phyloP scores from a whole-genome alignment of 495 filamentous ascomycete genomes.

The Evernia prunastri region DNA sequence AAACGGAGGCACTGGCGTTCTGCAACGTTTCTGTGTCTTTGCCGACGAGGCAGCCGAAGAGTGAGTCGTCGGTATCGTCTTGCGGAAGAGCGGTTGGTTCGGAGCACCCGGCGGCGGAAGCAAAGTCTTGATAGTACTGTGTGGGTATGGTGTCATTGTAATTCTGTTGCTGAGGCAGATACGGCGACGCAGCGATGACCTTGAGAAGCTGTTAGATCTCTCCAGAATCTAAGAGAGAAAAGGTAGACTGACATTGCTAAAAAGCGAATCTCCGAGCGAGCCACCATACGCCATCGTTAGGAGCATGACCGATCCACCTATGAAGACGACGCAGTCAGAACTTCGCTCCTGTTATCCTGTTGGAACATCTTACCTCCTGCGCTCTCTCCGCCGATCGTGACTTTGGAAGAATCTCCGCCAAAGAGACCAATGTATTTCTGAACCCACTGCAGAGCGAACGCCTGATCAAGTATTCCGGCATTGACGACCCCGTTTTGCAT shows the following conservation, averaged over 20 bases:
- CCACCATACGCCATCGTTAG: slow-evolving; percentile 49
- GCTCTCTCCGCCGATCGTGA: slow-evolving; percentile 49
- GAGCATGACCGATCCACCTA: slow-evolving; percentile 44
- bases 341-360: too few relatives aligned
- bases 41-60: slow-evolving; percentile 50
- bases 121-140: slow-evolving; percentile 51
- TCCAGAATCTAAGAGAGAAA: background rate
- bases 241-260: slow-evolving; percentile 32
- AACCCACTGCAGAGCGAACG: slow-evolving; percentile 48
- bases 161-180: slow-evolving; percentile 42
- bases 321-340: too few relatives aligned
- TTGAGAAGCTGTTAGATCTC: background rate
- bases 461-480: slow-evolving; percentile 44
- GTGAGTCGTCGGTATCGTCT: slow-evolving; percentile 30
- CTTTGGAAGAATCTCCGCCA: slow-evolving; percentile 44
- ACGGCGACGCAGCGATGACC: slow-evolving; percentile 46
- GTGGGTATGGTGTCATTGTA: slow-evolving; percentile 47
- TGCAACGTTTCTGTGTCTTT: slow-evolving; percentile 47
- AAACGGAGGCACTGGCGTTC: slow-evolving; percentile 48
- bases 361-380: too few relatives aligned
- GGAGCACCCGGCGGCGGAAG: slow-evolving; percentile 45
- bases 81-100: slow-evolving; percentile 18
- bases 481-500: slow-evolving; percentile 47
- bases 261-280: slow-evolving; percentile 33
- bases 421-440: slow-evolving; percentile 46